These are phyloP conservation scores for Boletus huronensis DNA, from an alignment of 768 basidiomycete genomes.

Conservation along the genomic window DNA sequence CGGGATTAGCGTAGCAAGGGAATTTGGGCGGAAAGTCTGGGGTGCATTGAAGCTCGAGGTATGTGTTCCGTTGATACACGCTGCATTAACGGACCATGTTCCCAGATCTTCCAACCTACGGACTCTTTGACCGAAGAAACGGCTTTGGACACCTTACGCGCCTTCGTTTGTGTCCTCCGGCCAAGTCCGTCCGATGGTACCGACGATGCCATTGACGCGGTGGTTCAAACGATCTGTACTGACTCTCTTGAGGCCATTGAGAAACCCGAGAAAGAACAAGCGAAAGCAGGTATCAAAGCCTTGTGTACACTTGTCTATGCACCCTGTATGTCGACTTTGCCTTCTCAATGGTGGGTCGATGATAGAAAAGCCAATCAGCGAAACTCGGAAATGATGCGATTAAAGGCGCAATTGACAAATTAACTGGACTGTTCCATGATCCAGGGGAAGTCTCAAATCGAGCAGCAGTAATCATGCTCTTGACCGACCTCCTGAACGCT, in stretches of 20 bases:
- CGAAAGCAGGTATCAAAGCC: slow-evolving; percentile 82
- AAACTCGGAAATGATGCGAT: slow-evolving; percentile 66
- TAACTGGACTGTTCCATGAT: slow-evolving; percentile 71
- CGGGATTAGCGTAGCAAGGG: slow-evolving; percentile 57
- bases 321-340: slow-evolving; percentile 55
- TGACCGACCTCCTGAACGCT: slow-evolving; percentile 62
- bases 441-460: slow-evolving; percentile 68
- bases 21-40: slow-evolving; percentile 79
- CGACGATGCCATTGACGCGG: slow-evolving; percentile 42
- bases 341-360: not conserved
- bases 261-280: slow-evolving; percentile 93
- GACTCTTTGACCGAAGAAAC: slow-evolving; percentile 71
- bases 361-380: slow-evolving; percentile 40
- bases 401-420: slow-evolving; percentile 65
- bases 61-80: not conserved
- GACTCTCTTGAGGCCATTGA: slow-evolving; percentile 78
- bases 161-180: slow-evolving; percentile 74
- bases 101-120: slow-evolving; percentile 88
- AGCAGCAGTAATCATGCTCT: slow-evolving; percentile 58
- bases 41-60: slow-evolving; percentile 90
- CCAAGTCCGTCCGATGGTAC: slow-evolving; percentile 37
- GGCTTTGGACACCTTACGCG: slow-evolving; percentile 67
- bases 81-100: not conserved
- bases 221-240: slow-evolving; percentile 71
- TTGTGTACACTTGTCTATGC: slow-evolving; percentile 75